Conservation (phyloP, 306 rosid species). For the Acacia melanoxylon region DNA sequence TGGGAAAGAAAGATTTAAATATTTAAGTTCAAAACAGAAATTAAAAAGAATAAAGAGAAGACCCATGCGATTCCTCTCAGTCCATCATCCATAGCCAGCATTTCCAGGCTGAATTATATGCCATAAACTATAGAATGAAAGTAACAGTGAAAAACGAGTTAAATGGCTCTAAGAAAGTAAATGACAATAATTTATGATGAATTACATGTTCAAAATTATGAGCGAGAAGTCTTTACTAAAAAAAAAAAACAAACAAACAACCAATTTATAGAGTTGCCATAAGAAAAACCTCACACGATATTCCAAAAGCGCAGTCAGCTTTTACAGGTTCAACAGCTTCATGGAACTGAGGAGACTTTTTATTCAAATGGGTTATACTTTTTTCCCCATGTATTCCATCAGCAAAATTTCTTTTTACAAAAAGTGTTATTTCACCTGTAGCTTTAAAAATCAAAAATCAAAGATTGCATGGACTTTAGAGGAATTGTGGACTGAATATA, state of each 20-base stretch:
- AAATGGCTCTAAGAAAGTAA: neutral
- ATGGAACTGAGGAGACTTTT: neutral
- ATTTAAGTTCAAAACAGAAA: neutral
- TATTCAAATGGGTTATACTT: neutral
- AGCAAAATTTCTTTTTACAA: neutral
- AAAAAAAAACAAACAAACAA: neutral
- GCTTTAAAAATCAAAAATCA: neutral
- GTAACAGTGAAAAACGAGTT: neutral
- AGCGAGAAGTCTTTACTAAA: neutral
- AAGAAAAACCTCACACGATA: neutral
- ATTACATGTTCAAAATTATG: neutral
- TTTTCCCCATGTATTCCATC: neutral
- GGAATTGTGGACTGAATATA: neutral
- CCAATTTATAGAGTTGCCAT: neutral
- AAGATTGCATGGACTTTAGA: slow-evolving; percentile 1
- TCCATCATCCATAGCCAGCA: neutral
- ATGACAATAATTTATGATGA: neutral
- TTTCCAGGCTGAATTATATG: neutral
- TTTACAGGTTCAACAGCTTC: neutral
- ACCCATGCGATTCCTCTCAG: neutral
- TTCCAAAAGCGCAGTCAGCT: neutral
- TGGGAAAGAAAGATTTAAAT: neutral
- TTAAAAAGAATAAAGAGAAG: neutral
- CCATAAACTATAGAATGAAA: neutral
- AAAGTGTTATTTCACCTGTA: neutral